Percentiles rank a stretch among this genome's conserved stretches.
Conservation (phyloP, 352 stramenopile genomes). For the Globisporangium spinosum region DNA sequence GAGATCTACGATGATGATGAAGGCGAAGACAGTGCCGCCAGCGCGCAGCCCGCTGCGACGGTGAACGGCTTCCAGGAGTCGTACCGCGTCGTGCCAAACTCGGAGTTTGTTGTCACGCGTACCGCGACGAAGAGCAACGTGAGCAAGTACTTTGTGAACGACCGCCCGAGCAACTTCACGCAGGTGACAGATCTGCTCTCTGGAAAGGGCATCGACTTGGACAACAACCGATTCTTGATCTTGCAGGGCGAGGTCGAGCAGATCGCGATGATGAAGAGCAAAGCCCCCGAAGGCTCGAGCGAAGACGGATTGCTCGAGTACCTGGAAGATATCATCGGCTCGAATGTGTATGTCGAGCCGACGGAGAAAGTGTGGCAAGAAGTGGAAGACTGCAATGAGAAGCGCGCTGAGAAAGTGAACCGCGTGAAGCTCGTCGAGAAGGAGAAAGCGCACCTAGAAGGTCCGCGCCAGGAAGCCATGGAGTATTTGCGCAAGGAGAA, state of each 20-base stretch:
- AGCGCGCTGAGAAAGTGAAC: conserved; percentile 94
- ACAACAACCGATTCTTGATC: conserved; percentile 99
- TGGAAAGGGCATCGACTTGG: conserved; percentile 96
- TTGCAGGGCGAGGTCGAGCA: conserved; percentile 96
- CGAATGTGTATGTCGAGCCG: conserved; percentile 95
- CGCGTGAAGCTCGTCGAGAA: conserved; percentile 98
- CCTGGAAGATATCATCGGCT: conserved; percentile 99
- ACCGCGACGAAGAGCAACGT: conserved; percentile 93
- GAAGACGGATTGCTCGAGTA: conserved; percentile 99
- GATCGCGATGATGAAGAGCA: conserved; percentile 99
- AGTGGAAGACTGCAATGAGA: conserved; percentile 92
- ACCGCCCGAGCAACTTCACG: conserved; percentile 91
- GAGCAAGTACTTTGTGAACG: conserved; percentile 97
- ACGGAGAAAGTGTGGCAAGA: conserved; percentile 92
- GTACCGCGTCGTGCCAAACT: conserved; percentile 91
- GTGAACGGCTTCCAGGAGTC: conserved; percentile 45
- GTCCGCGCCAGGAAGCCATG: conserved; percentile 93
- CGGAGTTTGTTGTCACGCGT: conserved; percentile 90
- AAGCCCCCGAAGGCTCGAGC: conserved; percentile 87
- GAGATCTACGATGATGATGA: conserved; percentile 92
- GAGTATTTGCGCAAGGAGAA: conserved; percentile 93
- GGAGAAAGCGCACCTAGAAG: conserved; percentile 93
- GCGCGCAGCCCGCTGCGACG: background rate
- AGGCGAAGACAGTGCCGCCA: background rate
- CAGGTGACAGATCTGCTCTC: conserved; percentile 93